Evolutionary conservation across 345 rosid genomes (phyloP).

Genomic region (Arabidopsis suecica): DNA sequence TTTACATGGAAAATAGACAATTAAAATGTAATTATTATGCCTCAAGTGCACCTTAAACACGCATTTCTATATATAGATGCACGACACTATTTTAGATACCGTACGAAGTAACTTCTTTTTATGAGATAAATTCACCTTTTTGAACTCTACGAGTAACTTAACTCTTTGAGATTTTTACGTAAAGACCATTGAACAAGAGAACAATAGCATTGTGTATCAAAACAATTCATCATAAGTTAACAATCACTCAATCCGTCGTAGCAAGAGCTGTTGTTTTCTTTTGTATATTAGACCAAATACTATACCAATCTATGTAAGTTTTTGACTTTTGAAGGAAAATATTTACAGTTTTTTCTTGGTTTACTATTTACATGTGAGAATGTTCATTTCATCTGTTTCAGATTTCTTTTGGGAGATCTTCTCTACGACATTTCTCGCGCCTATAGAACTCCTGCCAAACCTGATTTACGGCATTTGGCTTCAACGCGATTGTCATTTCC

Average conservation of each 20-base stretch:
- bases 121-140: background rate
- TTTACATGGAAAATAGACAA: conserved; percentile 13
- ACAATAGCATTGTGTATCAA: background rate
- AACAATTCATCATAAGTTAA: background rate
- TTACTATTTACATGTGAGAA: too few relatives aligned
- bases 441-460: too few relatives aligned
- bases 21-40: conserved; percentile 15
- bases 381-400: too few relatives aligned
- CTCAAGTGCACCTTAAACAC: background rate
- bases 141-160: too few relatives aligned
- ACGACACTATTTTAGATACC: background rate
- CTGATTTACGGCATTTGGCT: too few relatives aligned
- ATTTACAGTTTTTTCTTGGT: too few relatives aligned
- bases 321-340: too few relatives aligned
- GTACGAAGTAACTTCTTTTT: background rate
- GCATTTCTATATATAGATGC: background rate
- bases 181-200: background rate
- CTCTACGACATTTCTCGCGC: too few relatives aligned
- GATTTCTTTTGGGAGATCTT: too few relatives aligned
- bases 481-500: too few relatives aligned
- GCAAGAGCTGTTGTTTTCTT: background rate
- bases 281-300: too few relatives aligned
- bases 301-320: too few relatives aligned
- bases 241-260: background rate
- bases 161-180: background rate